Conservation (phyloP, 441 rosid species). For the Metrosideros polymorpha region DNA sequence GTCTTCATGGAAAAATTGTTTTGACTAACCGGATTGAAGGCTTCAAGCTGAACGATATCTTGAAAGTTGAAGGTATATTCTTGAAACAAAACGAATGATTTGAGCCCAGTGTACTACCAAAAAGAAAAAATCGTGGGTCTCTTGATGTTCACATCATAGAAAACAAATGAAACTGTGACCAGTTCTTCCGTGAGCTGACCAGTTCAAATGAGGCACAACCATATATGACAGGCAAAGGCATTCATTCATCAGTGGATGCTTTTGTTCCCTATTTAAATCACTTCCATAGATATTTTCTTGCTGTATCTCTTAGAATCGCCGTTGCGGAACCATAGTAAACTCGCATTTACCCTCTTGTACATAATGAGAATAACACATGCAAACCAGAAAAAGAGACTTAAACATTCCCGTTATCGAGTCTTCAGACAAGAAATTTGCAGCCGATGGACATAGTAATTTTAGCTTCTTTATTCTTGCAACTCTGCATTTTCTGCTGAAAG, state of each 20-base stretch:
- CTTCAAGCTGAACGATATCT: too few relatives aligned
- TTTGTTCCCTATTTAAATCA: not conserved
- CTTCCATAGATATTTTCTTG: not conserved
- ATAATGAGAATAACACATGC: not conserved
- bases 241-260: not conserved
- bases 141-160: too few relatives aligned
- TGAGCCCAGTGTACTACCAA: too few relatives aligned
- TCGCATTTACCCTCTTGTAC: not conserved
- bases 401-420: not conserved
- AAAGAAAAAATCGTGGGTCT: too few relatives aligned
- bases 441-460: not conserved
- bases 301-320: not conserved
- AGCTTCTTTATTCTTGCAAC: not conserved
- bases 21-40: too few relatives aligned
- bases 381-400: not conserved
- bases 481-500: not conserved
- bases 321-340: not conserved
- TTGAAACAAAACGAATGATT: too few relatives aligned
- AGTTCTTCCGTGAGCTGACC: too few relatives aligned
- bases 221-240: not conserved
- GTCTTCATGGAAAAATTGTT: too few relatives aligned
- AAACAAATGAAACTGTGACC: too few relatives aligned
- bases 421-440: not conserved
- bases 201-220: not conserved
- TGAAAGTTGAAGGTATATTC: too few relatives aligned